Conservation (phyloP, 768 basidiomycete genomes). For the Fomitopsis serialis region DNA sequence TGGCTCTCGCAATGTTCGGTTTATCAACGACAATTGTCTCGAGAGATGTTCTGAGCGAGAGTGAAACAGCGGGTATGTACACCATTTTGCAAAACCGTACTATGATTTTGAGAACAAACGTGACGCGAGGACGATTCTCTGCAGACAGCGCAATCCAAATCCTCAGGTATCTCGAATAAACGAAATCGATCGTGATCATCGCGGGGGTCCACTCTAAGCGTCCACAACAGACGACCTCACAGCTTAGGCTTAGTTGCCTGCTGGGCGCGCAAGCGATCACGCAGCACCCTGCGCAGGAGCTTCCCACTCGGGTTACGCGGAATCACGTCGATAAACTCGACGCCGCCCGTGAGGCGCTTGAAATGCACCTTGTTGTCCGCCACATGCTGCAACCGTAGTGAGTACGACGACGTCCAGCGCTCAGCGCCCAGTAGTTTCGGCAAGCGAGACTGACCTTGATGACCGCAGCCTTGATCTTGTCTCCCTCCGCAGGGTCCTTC, state of each 20-base stretch:
- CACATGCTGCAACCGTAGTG: conserved; percentile 19
- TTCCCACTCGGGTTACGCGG: conserved; percentile 29
- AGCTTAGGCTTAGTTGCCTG: background rate
- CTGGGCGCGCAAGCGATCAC: conserved; percentile 18
- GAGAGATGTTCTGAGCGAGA: too few species aligned
- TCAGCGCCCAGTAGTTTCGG: background rate
- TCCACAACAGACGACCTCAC: background rate
- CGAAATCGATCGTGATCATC: too few species aligned
- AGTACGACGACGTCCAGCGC: too few species aligned
- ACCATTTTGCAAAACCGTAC: too few species aligned
- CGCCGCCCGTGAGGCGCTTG: conserved; percentile 32
- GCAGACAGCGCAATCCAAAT: too few species aligned
- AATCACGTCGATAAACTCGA: conserved; percentile 34
- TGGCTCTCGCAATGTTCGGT: too few species aligned
- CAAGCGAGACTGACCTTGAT: conserved; percentile 42
- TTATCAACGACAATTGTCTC: too few species aligned
- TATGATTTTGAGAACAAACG: too few species aligned
- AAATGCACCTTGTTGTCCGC: conserved; percentile 28
- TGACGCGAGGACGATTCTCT: too few species aligned
- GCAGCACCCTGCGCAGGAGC: conserved; percentile 24
- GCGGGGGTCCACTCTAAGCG: too few species aligned
- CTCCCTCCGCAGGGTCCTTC: conserved; percentile 25
- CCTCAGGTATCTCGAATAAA: too few species aligned
- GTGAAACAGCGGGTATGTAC: too few species aligned
- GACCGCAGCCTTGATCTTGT: conserved; percentile 39